A percentile compares a stretch with the other conserved stretches of the same genome.
phyloP scores from a whole-genome alignment of 2,329 filamentous ascomycete species.

The Periglandula ipomoeae region DNA sequence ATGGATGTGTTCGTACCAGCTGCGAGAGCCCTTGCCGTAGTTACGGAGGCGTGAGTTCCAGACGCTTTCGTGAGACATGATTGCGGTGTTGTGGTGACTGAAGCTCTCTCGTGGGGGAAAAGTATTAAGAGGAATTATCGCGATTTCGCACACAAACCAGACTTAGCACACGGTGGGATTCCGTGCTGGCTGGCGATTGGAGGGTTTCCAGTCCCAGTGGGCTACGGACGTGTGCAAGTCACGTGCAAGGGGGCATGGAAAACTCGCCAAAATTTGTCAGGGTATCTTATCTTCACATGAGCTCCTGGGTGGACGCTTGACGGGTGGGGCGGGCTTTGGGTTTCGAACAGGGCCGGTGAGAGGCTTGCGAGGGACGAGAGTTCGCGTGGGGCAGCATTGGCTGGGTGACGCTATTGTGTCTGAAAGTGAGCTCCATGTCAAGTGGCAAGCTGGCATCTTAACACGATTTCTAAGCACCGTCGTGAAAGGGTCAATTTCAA shows the following conservation, averaged over 20 bases:
- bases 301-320: accelerated
- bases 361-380: too few species aligned
- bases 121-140: constrained; percentile 11
- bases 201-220: constrained; percentile 29
- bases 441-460: constrained; percentile 2
- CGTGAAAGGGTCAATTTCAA: neutral
- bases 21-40: constrained; percentile 93
- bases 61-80: constrained; percentile 78
- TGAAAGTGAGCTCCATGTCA: neutral
- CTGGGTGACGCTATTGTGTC: neutral
- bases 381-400: constrained; percentile 4
- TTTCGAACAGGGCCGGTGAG: neutral
- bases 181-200: constrained; percentile 23
- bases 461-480: neutral
- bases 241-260: constrained; percentile 3
- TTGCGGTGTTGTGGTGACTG: constrained; percentile 26
- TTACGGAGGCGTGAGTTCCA: constrained; percentile 97
- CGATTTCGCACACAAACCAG: constrained; percentile 7
- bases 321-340: too few species aligned
- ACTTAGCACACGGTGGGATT: constrained; percentile 7
- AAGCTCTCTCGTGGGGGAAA: constrained; percentile 13
- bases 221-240: neutral
- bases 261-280: neutral
- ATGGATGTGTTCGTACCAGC: constrained; percentile 59
- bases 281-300: constrained; percentile 15